A percentile compares a stretch with the other conserved stretches of the same genome.
phyloP scores from a whole-genome alignment of 345 rosid species.

The Mangifera indica region DNA sequence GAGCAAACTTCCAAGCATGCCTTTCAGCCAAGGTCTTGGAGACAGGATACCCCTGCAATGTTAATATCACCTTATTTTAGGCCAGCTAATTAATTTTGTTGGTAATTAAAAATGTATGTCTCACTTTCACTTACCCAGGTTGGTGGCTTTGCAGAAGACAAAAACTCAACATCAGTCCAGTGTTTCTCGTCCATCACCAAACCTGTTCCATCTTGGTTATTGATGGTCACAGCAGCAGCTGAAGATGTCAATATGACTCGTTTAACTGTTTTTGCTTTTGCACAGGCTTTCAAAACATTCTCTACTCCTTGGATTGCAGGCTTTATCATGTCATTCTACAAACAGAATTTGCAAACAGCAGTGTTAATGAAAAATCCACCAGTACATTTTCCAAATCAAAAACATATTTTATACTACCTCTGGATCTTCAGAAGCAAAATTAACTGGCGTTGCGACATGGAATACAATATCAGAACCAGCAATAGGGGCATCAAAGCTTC shows the following conservation, averaged over 20 bases:
- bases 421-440: slow-evolving; percentile 76
- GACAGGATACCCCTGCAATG: slow-evolving; percentile 67
- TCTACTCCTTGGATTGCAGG: slow-evolving; percentile 80
- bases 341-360: neutral
- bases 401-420: slow-evolving; percentile 51
- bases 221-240: slow-evolving; percentile 75
- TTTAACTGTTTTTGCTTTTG: slow-evolving; percentile 59
- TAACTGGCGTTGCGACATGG: slow-evolving; percentile 91
- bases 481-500: slow-evolving; percentile 53
- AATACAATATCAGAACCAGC: slow-evolving; percentile 68
- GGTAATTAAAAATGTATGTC: no score
- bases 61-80: neutral
- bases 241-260: slow-evolving; percentile 87
- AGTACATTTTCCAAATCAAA: neutral
- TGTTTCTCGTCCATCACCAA: slow-evolving; percentile 62
- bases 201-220: slow-evolving; percentile 54
- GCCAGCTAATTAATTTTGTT: no score
- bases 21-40: slow-evolving; percentile 81
- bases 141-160: slow-evolving; percentile 65
- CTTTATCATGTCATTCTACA: slow-evolving; percentile 85
- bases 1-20: slow-evolving; percentile 65
- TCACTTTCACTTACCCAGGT: no score
- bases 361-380: slow-evolving; percentile 23
- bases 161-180: slow-evolving; percentile 76
- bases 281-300: slow-evolving; percentile 75